Evolutionary conservation across 805 yeast species (phyloP), one percentile per base, ranked within the genome.

Genomic region (Candida methanosorbosa): DNA sequence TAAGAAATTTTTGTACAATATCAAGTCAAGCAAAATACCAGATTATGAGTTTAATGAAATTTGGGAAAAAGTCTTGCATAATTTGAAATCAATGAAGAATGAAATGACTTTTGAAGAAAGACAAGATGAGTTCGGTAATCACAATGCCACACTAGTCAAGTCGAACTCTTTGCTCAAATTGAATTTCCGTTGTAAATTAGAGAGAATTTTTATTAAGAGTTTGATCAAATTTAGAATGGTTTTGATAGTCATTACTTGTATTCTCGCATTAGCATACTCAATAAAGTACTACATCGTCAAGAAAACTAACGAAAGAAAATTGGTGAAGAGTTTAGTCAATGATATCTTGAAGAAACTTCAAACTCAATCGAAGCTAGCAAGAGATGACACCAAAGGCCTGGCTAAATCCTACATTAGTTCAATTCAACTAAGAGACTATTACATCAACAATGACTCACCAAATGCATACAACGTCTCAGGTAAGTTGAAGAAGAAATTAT

Each of bases 401-500:
- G 63, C 60, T 28, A 63, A 53, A 22, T 50, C 64, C 9, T 81
- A 67, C 46, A 59, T 84, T 38, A 84, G 85, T 26, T 66, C 81
- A 14, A 79, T 79, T 30, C 92, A 82, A 49, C 61, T 84, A 18
- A 66, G 94, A 27, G 92, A 82, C 50, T 68, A 74, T 38, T 64
- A 78, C 29, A 57, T 81, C 14, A 49, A 59, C 15, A 54, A 54
- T 29, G 72, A 67, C 35, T n/a, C n/a, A n/a, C n/a, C n/a, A n/a
- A 50, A 53, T 2, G 39, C 45, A 13, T 27, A 50, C 4, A 23
- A 32, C 1, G 32, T 43, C 27, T 48, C 56, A 8, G 58, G 62
- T 29, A 56, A 63, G 20, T 59, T 42, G 43, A 69, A 70, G 40
- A 56, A 69, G 39, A 49, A 58, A 22, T 48, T 79, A 8, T 84